Evolutionary conservation across 164 flowering plant species (phyloP).

Genomic region (Brasenia schreberi): DNA sequence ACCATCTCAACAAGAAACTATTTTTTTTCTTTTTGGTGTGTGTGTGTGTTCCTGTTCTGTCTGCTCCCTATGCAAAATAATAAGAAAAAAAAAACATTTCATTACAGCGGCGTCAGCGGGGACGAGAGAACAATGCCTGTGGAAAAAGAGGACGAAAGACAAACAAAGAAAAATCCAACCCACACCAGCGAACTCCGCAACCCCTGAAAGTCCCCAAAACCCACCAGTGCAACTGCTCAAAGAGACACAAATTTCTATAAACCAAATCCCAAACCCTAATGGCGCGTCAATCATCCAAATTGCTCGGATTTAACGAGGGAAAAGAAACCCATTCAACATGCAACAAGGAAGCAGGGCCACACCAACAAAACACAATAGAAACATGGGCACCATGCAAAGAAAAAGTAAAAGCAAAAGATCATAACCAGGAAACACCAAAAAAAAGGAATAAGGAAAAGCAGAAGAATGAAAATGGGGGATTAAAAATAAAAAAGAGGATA

Average conservation of each 20-base stretch:
- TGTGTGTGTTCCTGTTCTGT: neutral
- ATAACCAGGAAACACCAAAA: too few relatives aligned
- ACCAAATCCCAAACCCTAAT: neutral
- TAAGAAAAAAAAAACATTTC: neutral
- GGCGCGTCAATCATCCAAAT: neutral
- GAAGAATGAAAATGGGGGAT: too few relatives aligned
- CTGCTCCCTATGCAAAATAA: neutral
- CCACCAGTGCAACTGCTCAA: neutral
- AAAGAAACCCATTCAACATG: too few relatives aligned
- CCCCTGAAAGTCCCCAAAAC: neutral
- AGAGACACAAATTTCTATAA: neutral
- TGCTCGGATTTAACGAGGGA: too few relatives aligned
- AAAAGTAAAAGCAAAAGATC: too few relatives aligned
- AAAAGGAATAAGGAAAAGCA: neutral
- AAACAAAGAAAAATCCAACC: too few relatives aligned
- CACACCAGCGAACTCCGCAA: neutral
- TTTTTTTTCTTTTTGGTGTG: too few relatives aligned
- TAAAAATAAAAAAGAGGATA: neutral
- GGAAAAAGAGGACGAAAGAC: neutral
- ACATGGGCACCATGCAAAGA: too few relatives aligned
- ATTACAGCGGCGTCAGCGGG: neutral
- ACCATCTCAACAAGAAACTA: neutral
- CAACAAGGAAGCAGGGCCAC: too few relatives aligned
- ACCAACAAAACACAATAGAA: too few relatives aligned
- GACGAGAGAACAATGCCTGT: neutral